Conservation (phyloP, 202 grass and related monocot species). For the Bolboschoenoplectus hybrid region DNA sequence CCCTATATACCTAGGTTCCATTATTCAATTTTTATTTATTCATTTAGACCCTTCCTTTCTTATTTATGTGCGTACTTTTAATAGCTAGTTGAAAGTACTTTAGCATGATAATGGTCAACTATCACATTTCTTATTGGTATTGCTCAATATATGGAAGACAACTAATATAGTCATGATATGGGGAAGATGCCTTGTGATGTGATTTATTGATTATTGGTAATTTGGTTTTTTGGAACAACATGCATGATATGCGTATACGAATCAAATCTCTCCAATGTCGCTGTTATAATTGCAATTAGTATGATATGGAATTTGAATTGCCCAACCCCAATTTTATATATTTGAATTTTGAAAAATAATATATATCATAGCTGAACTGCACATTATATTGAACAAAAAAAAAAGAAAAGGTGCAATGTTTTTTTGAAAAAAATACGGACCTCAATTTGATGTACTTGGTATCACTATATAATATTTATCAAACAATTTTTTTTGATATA, state of each 20-base stretch:
- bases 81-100: neutral
- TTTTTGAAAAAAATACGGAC: no score
- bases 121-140: neutral
- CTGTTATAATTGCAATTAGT: neutral
- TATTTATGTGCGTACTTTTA: neutral
- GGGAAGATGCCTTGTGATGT: neutral
- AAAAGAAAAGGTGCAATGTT: no score
- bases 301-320: neutral
- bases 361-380: no score
- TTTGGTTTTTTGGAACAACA: neutral
- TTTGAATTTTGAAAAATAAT: neutral
- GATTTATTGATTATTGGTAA: neutral
- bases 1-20: conserved; percentile 1
- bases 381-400: no score
- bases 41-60: neutral
- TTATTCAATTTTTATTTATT: neutral
- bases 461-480: no score
- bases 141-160: neutral
- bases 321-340: neutral
- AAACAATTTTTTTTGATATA: no score
- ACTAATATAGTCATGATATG: neutral
- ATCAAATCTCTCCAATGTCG: neutral
- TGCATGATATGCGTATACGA: neutral
- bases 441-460: no score
- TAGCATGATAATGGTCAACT: neutral